Evolutionary conservation across 352 stramenopile species (phyloP), one percentile per base, ranked within the genome.

Genomic region (Phytopythium oedochilum): DNA sequence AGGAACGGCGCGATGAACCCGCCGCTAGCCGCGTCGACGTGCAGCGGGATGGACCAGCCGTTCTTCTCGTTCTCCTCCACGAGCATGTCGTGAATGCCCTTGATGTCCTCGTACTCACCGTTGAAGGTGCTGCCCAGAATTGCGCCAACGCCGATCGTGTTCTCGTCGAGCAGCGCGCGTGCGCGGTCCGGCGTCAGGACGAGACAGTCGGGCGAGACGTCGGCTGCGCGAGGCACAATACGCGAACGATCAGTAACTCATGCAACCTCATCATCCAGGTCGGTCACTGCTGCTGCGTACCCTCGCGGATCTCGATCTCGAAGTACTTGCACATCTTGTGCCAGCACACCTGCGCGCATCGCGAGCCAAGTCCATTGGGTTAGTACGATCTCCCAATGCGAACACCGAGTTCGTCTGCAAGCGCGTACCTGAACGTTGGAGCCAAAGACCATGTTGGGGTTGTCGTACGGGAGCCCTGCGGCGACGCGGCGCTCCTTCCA

Each of bases 321-420:
- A 97, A 97, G 71, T 97, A 97, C 61, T 89, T 89, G 79, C 89
- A 97, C 72, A 96, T 89, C 69, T 97, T 97, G 73, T 97, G 88
- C 91, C 91, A 97, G 71, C 88, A 94, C 25, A 96, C 88, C 60
- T 97, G 42, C 23, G 34, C 12, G 23, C 40, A 46, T 2, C 23
- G 14, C 23, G 36, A 42, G 35, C 3, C 40, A 29, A 23, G 14
- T 20, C 0, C 25, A 12, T 7, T 28, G 8, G 12, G 36, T 42
- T 42, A 23, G 18, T 20, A 2, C 5, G 22, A 26, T 0, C 40
- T 32, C 22, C 12, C 0, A 12, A 20, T 20, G 22, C 20, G 40
- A 11, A 18, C 20, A 28, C 22, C 20, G 40, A 28, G 11, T 22
- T 45, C n/a, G 39, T 45, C 20, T 17, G 5, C 40, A 29, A 42